A percentile compares a stretch with the other conserved stretches of the same genome.
These are phyloP conservation scores for Coffea humblotiana DNA, from an alignment of 305 asterid species.

Conservation along the genomic window DNA sequence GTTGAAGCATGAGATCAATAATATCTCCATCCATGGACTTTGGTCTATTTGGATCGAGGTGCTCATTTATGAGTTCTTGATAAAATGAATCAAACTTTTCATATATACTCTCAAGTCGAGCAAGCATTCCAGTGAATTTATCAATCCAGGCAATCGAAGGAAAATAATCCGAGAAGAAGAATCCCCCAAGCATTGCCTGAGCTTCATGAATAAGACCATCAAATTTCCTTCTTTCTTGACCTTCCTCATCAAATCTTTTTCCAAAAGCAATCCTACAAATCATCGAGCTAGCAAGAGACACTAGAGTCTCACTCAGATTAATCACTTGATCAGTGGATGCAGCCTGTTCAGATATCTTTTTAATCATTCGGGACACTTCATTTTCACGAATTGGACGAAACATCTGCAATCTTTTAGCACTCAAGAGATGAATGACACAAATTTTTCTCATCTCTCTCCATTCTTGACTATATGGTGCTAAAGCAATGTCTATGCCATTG, in stretches of 20 bases:
- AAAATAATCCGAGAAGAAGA: conserved; percentile 11
- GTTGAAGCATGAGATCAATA: conserved; percentile 13
- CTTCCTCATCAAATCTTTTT: neutral
- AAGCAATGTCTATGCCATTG: conserved; percentile 14
- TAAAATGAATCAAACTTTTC: conserved; percentile 1
- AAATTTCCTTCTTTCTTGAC: neutral
- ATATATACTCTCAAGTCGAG: conserved; percentile 1
- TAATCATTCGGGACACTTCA: neutral
- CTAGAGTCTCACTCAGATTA: conserved; percentile 7
- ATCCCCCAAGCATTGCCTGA: conserved; percentile 3
- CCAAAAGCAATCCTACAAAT: conserved; percentile 15
- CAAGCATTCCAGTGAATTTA: neutral
- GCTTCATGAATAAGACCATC: neutral
- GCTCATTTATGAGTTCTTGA: neutral
- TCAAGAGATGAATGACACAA: conserved; percentile 11
- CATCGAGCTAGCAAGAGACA: neutral
- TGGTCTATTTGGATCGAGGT: conserved; percentile 14
- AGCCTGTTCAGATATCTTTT: neutral
- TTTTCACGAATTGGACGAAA: conserved; percentile 16
- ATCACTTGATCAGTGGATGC: neutral
- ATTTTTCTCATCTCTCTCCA: no score
- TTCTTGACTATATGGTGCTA: neutral
- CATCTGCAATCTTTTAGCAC: conserved; percentile 5
- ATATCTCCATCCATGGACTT: conserved; percentile 9
- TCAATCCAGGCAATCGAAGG: conserved; percentile 17